A percentile compares a stretch with the other conserved stretches of the same genome.
These are phyloP conservation scores for Trifolium dubium DNA, from an alignment of 306 rosid genomes.

Conservation along the genomic window DNA sequence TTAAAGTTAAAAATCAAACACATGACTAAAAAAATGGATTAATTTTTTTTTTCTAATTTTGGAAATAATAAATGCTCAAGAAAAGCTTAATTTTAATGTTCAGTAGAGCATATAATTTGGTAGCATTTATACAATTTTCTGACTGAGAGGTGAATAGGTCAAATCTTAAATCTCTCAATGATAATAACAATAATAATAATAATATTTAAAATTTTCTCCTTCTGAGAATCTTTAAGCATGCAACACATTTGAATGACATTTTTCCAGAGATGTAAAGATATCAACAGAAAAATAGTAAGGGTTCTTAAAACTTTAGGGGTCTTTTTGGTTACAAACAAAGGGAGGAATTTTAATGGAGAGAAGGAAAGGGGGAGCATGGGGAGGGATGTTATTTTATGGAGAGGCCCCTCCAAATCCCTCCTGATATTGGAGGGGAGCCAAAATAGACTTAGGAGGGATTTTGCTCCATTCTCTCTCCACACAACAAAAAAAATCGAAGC, in stretches of 20 bases:
- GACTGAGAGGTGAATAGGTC: background rate
- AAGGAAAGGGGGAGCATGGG: background rate
- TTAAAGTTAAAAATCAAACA: background rate
- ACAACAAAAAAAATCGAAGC: background rate
- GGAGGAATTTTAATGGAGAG: too few species aligned
- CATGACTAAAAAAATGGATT: background rate
- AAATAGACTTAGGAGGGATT: background rate
- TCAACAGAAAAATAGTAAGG: conserved; percentile 19
- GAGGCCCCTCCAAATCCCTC: background rate
- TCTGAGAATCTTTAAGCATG: background rate
- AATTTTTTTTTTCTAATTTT: background rate
- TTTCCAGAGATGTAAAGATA: conserved; percentile 1
- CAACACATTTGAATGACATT: conserved; percentile 2
- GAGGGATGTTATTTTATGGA: background rate
- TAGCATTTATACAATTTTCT: conserved; percentile 4
- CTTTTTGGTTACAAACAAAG: too few species aligned
- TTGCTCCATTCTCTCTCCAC: background rate
- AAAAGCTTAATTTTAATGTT: conserved; percentile 33
- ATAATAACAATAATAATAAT: background rate
- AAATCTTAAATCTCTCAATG: background rate
- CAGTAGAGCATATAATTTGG: background rate
- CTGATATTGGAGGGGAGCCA: background rate
- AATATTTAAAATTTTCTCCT: conserved; percentile 20
- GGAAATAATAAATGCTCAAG: background rate
- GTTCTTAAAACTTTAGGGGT: background rate